phyloP scores from a whole-genome alignment of 2,329 filamentous ascomycete genomes.

The Talaromyces sp. region DNA sequence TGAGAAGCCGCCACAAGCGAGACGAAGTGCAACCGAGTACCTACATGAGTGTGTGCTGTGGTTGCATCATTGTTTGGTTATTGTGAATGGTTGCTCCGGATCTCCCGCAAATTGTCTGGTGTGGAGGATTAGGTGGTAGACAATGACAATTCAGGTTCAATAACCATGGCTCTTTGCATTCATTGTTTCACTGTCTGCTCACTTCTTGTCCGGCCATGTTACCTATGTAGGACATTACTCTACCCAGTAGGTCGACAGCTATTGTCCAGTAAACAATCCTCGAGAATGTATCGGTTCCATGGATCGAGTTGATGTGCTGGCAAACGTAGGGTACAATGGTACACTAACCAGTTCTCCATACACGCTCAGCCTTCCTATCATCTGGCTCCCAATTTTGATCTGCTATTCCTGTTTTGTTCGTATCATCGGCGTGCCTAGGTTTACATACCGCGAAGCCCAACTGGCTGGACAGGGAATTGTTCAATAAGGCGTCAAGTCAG shows the following conservation, averaged over 20 bases:
- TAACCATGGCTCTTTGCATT: neutral
- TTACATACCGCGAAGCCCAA: conserved; percentile 12
- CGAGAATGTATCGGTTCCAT: conserved; percentile 6
- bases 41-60: neutral
- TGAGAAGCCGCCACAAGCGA: conserved; percentile 2
- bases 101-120: neutral
- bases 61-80: conserved; percentile 15
- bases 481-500: conserved; percentile 12
- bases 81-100: conserved; percentile 15
- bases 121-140: no score
- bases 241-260: conserved; percentile 2
- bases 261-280: conserved; percentile 1
- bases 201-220: neutral
- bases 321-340: conserved; percentile 18
- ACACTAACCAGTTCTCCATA: conserved; percentile 15
- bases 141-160: neutral
- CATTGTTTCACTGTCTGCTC: neutral
- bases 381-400: neutral
- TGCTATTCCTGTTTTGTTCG: conserved; percentile 31
- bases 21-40: neutral
- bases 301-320: conserved; percentile 32
- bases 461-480: conserved; percentile 4
- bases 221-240: conserved; percentile 6
- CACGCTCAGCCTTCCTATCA: conserved; percentile 20
- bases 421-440: neutral